phyloP scores from a whole-genome alignment of 108 stramenopile genomes.

The Pelagomonas calceolata region DNA sequence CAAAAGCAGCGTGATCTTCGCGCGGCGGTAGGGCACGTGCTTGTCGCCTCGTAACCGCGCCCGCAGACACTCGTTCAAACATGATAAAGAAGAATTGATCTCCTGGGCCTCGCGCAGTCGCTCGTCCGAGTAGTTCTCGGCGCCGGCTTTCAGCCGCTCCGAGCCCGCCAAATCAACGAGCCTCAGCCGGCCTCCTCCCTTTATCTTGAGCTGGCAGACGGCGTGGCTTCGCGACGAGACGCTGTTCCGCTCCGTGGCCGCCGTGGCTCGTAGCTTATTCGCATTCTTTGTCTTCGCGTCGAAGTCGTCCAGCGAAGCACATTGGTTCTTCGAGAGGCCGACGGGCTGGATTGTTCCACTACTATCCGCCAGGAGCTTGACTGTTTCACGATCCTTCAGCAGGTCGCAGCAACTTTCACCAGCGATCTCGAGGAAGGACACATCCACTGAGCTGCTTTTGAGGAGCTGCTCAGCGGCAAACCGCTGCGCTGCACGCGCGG shows the following conservation, averaged over 20 bases:
- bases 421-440: not conserved
- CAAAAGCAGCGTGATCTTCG: not conserved
- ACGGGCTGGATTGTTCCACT: not conserved
- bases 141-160: not conserved
- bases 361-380: not conserved
- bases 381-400: not conserved
- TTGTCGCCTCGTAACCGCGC: not conserved
- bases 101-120: not conserved
- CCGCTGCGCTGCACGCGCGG: not conserved
- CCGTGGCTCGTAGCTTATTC: not conserved
- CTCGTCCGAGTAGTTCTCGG: not conserved
- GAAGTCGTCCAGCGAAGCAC: not conserved
- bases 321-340: not conserved
- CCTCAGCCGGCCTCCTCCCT: not conserved
- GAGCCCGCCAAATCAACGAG: not conserved
- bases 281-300: not conserved
- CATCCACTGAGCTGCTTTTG: not conserved
- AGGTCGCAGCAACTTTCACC: too few species aligned
- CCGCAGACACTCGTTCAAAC: not conserved
- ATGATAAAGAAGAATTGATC: not conserved
- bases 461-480: not conserved
- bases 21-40: not conserved
- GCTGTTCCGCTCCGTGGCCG: not conserved
- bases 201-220: not conserved
- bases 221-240: not conserved